These are phyloP conservation scores for Aquanectria penicillioides DNA, from an alignment of 2,329 filamentous ascomycete species.

Conservation along the genomic window DNA sequence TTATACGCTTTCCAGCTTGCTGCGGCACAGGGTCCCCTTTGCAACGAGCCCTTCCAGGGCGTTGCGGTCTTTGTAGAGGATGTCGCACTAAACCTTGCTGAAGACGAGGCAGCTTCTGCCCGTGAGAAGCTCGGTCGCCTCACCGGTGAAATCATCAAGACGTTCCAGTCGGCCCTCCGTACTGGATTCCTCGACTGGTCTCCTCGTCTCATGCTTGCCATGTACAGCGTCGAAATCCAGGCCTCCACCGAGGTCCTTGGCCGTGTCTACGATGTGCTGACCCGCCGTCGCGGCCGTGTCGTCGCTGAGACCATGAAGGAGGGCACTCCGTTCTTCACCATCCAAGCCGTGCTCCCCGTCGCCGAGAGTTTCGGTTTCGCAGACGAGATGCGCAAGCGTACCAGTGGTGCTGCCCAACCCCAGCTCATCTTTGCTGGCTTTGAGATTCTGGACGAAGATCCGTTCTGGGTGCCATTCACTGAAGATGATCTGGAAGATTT, in stretches of 20 bases:
- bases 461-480: conserved; percentile 96
- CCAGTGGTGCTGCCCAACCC: conserved; percentile 87
- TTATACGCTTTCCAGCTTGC: conserved; percentile 94
- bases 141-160: conserved; percentile 93
- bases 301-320: conserved; percentile 92
- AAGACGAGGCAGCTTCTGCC: conserved; percentile 64
- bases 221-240: conserved; percentile 99
- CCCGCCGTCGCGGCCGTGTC: conserved; percentile 87
- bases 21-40: conserved; percentile 87
- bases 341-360: conserved; percentile 86
- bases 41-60: conserved; percentile 92
- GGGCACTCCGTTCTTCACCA: conserved; percentile 96
- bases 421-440: conserved; percentile 95
- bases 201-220: conserved; percentile 91
- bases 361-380: conserved; percentile 96
- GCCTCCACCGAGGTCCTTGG: conserved; percentile 95
- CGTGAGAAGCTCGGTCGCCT: conserved; percentile 79
- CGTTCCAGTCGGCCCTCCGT: conserved; percentile 84
- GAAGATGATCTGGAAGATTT: conserved; percentile 97
- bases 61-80: conserved; percentile 91
- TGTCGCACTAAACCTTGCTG: conserved; percentile 68
- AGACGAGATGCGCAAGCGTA: conserved; percentile 96
- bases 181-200: conserved; percentile 95
- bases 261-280: conserved; percentile 97
- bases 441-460: conserved; percentile 93